Conservation (phyloP, 345 rosid genomes). For the Salix viminalis region DNA sequence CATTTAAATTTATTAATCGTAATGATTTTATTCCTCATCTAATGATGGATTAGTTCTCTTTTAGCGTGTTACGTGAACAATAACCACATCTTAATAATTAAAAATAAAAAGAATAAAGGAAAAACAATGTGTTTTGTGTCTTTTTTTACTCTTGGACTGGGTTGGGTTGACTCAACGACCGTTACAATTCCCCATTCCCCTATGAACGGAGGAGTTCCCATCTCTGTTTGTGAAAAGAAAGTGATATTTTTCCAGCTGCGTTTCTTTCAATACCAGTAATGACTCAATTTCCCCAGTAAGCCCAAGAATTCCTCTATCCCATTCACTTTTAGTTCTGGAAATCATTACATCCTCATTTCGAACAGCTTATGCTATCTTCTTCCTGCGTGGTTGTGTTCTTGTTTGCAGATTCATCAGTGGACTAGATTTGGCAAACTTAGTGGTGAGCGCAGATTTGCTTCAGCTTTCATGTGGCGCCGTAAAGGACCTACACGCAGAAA, state of each 20-base stretch:
- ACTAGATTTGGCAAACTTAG: constrained; percentile 40
- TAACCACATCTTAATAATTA: too few relatives aligned
- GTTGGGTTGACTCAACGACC: too few relatives aligned
- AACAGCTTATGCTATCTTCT: not conserved
- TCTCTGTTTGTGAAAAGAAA: not conserved
- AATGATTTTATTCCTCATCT: too few relatives aligned
- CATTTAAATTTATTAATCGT: too few relatives aligned
- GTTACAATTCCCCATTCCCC: not conserved
- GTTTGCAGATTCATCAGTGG: constrained; percentile 37
- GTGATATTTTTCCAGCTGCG: not conserved
- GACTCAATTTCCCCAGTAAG: not conserved
- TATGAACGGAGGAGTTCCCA: not conserved
- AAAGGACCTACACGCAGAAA: constrained; percentile 13
- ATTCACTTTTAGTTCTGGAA: not conserved
- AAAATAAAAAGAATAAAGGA: too few relatives aligned
- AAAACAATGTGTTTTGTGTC: too few relatives aligned
- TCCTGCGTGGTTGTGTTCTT: not conserved
- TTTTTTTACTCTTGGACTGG: too few relatives aligned
- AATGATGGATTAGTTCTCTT: too few relatives aligned
- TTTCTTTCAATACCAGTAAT: not conserved
- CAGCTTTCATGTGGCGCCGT: constrained; percentile 36
- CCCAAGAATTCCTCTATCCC: not conserved
- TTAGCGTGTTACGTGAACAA: too few relatives aligned
- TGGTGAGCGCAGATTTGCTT: constrained; percentile 45
- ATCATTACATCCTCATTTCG: not conserved